Evolutionary conservation across 1,139 yeast species (phyloP), one percentile per base, ranked within the genome.

Genomic region (Pichia sp.): DNA sequence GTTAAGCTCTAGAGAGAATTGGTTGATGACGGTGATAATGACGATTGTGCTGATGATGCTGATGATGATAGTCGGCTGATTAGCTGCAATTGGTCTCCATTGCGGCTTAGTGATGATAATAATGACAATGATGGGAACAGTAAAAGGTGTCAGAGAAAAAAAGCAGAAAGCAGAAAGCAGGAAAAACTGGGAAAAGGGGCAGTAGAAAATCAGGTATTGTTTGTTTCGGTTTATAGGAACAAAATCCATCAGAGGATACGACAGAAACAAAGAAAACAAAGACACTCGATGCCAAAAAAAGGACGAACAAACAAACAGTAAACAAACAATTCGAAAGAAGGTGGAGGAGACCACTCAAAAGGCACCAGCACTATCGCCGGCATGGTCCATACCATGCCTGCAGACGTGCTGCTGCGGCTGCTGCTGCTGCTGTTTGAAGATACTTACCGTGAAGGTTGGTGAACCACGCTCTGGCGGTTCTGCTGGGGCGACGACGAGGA

Each of bases 371-470:
- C 16, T n/a, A n/a, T 11, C n/a, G 41, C 8, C 41, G 41, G 16
- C n/a, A n/a, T 15, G 16, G 16, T 6, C 41, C 41, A 15, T 36
- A 6, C 7, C 16, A 15, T 10, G n/a, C 26, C 26, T n/a, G n/a
- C n/a, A n/a, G n/a, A n/a, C n/a, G 26, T 23, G 26, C 26, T 23
- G 26, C 26, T 23, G 26, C 26, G 26, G 26, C 26, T 36, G 41
- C 16, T 36, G 16, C 41, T 36, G 41, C 10, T 32, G 13, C 13
- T 32, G 36, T 8, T 8, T 32, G 10, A 10, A 32, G 13, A 13
- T 19, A 54, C 57, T 36, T 54, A 54, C 57, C 57, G 57, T 43
- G 54, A 43, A 23, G 57, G 50, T 3, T 45, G 53, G 19, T 49
- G 50, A 6, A 38, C 41, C 10, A 47, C 43, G 43, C 10, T 43